Percentiles rank a stretch among this genome's conserved stretches.
phyloP scores from a whole-genome alignment of 305 asterid species.

The Lippia alba region DNA sequence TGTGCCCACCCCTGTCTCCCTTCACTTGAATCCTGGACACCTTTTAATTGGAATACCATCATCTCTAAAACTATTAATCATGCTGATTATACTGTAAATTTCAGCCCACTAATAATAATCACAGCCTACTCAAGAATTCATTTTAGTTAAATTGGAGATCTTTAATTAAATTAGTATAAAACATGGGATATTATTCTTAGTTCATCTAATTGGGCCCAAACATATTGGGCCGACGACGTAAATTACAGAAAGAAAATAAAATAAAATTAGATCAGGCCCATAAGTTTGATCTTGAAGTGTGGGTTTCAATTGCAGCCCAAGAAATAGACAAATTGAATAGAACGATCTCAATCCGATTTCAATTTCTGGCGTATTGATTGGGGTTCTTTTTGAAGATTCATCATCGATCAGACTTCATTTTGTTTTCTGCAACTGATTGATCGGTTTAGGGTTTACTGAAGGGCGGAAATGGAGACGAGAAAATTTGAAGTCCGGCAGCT shows the following conservation, averaged over 20 bases:
- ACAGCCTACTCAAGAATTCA: too few relatives aligned
- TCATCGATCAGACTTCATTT: not conserved
- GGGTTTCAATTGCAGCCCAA: not conserved
- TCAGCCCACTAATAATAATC: too few relatives aligned
- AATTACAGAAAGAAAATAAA: not conserved
- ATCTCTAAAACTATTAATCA: not conserved
- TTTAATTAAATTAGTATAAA: too few relatives aligned
- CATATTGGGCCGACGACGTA: not conserved
- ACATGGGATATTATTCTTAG: too few relatives aligned
- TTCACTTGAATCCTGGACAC: conserved; percentile 38
- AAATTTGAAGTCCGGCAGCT: conserved; percentile 50
- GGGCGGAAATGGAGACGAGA: conserved; percentile 46
- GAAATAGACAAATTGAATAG: not conserved
- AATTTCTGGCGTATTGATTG: conserved; percentile 15
- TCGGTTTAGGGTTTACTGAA: too few relatives aligned
- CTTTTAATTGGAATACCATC: conserved; percentile 6
- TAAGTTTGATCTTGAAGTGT: too few relatives aligned
- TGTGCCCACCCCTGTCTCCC: conserved; percentile 43
- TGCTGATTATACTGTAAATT: not conserved
- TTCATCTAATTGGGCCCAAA: not conserved
- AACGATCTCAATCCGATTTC: not conserved
- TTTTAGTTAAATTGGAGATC: too few relatives aligned
- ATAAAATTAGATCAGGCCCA: too few relatives aligned
- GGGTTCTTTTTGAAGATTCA: not conserved
- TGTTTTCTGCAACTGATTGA: too few relatives aligned